Evolutionary conservation across 805 yeast genomes (phyloP), one percentile per base, ranked within the genome.

Genomic region (Kurtzmaniella cleridarum): DNA sequence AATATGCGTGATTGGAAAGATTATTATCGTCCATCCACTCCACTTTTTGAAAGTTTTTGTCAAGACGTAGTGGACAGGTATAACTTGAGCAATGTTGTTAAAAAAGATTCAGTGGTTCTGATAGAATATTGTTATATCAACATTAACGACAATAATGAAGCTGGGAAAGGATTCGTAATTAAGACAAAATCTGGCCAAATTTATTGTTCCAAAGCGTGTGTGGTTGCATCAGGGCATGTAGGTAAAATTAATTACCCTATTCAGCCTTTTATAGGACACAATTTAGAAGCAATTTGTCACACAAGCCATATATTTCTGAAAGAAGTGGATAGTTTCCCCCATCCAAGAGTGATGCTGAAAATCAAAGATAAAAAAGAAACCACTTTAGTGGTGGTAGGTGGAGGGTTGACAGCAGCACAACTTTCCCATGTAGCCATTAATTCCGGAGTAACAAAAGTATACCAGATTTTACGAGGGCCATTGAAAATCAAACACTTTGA

Each of bases 381-480:
- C n/a, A 40, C 43, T 7, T 38, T 62, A 8, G 63, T 60, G 9
- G 64, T 69, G 16, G 70, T 69, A 6, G 76, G 75, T 1, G 75
- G 75, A 1, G 75, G 75, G 0, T 50, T 69, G 26, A 69, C 75
- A 0, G 64, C 73, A 1, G 75, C 75, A 1, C 76, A 70, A 39
- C 48, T 71, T 9, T 69, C 71, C 2, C 66, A 69, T 44, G 60
- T 61, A 13, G 63, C 66, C 3, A 48, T 64, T 6, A 45, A 43
- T 8, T 36, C 45, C 6, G 68, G 68, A 1, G 50, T 66, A 10
- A 40, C 46, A 10, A 54, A 57, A 16, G 64, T 67, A 1, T 55
- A 59, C 30, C 53, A 66, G 5, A 38, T 69, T 10, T 45, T 66
- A 10, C 48, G 75, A 30, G 66, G 71, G 1, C 51, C 55, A 3